Evolutionary conservation across 108 stramenopile genomes (phyloP).

Genomic region (Nannochloropsis gaditana): DNA sequence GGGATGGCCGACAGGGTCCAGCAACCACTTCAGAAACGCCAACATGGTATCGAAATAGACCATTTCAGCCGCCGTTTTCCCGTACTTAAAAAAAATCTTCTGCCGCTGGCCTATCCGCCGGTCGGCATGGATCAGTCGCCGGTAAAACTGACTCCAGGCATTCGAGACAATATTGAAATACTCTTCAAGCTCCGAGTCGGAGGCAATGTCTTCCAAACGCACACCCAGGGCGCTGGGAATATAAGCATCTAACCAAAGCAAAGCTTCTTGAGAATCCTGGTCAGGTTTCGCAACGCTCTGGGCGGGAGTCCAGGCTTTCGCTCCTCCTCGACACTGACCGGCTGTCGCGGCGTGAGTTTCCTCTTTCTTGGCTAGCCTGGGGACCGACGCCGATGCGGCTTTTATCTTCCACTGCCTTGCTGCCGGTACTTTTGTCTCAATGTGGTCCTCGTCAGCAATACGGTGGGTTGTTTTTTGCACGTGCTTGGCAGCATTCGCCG

Average conservation of each 20-base stretch:
- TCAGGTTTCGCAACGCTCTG: too few species aligned
- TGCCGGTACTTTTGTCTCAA: too few species aligned
- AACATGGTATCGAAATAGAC: conserved; percentile 15
- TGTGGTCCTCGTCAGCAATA: too few species aligned
- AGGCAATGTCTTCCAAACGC: not conserved
- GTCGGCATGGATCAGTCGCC: not conserved
- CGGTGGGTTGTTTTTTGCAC: too few species aligned
- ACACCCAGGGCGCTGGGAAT: not conserved
- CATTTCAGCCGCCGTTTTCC: not conserved
- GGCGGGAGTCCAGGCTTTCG: too few species aligned
- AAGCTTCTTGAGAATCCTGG: too few species aligned
- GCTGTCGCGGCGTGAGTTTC: too few species aligned
- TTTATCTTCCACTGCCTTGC: too few species aligned
- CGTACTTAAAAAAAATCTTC: not conserved
- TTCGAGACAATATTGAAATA: not conserved
- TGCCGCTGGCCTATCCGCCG: conserved; percentile 11
- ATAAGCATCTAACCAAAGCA: not conserved
- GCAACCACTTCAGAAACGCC: conserved; percentile 6
- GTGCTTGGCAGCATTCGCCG: too few species aligned
- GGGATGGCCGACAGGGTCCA: not conserved
- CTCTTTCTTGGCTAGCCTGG: too few species aligned
- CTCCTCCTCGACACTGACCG: too few species aligned
- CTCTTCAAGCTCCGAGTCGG: not conserved
- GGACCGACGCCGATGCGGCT: too few species aligned
- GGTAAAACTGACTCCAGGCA: conserved; percentile 15